Evolutionary conservation across 208 protist genomes (phyloP), one percentile per base, ranked within the genome.

Genomic region (Trypanosoma lewisi): DNA sequence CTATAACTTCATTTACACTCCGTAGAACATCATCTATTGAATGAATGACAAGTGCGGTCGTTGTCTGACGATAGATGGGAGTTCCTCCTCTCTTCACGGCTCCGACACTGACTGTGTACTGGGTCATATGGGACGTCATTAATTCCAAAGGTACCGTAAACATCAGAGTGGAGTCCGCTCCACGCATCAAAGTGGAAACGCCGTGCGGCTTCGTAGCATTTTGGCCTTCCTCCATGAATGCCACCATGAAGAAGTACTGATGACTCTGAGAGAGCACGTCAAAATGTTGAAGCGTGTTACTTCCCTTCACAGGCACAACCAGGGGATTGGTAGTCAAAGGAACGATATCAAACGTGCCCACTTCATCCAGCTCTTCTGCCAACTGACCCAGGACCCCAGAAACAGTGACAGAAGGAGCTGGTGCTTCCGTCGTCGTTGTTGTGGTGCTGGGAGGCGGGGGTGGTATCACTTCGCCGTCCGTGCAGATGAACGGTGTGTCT

Each of bases 301-400:
- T 52, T 14, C 60, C 51, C 14, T 31, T 21, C 2, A 55, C n/a
- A 2, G 57, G 12, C 19, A 84, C 53, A 25, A 56, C 58, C 7
- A 84, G 52, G 17, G 51, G 39, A 55, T 78, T 84, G 30, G 67
- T 52, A 11, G 74, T 84, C 33, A 49, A 77, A 30, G 67, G 67
- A 57, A 73, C 57, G 37, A 80, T 67, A 48, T 67, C 57, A 58
- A 84, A 69, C 12, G 50, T 64, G 8, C 62, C 44, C 0, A 64
- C 70, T 0, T 50, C 54, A 39, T 52, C 58, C 21, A 84, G 55
- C 23, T 67, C 56, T 3, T 14, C 37, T 45, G 49, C 63, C 47
- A 78, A 50, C 17, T 16, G 55, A 44, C 67, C 66, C n/a, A 84
- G 48, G 14, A 84, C 41, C 0, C 49, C 52, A 4, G 62, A 21